phyloP scores from a whole-genome alignment of 2,329 filamentous ascomycete species.

The Volutella citrinella region DNA sequence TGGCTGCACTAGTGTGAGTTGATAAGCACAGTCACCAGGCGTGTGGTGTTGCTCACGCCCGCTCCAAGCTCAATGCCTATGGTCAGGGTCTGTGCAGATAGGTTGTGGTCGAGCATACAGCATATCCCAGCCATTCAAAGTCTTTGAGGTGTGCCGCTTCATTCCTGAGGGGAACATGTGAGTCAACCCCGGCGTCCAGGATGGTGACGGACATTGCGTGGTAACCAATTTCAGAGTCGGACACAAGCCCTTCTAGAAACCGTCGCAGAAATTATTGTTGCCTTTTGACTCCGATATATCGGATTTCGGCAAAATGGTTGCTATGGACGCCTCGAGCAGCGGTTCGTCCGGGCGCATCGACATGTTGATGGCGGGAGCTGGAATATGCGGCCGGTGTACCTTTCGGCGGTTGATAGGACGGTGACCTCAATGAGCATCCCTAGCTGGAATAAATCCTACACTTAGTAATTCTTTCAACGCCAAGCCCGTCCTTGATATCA shows the following conservation, averaged over 20 bases:
- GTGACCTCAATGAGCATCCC: no score
- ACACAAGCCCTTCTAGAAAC: slow-evolving; percentile 24
- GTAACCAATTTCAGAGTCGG: slow-evolving; percentile 20
- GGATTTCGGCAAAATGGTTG: no score
- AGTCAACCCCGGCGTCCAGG: slow-evolving; percentile 13
- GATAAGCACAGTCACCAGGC: background rate
- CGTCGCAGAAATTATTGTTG: background rate
- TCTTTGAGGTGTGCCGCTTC: slow-evolving; percentile 34
- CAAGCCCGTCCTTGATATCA: no score
- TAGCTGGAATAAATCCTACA: no score
- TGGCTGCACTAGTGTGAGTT: slow-evolving; percentile 38
- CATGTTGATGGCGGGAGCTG: no score
- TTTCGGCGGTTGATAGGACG: no score
- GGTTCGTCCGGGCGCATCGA: no score
- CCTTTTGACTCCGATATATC: no score
- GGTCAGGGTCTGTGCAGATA: slow-evolving; percentile 30
- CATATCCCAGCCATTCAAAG: slow-evolving; percentile 30
- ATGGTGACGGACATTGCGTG: background rate
- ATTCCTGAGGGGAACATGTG: slow-evolving; percentile 34
- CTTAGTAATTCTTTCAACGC: no score
- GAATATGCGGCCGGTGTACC: no score
- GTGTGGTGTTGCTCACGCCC: slow-evolving; percentile 6
- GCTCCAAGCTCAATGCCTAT: slow-evolving; percentile 34
- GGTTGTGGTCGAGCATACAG: slow-evolving; percentile 32
- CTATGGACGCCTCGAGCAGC: no score